Percentiles rank a stretch among this genome's conserved stretches.
Conservation (phyloP, 495 filamentous ascomycete species). For the Aspergillus homomorphus region DNA sequence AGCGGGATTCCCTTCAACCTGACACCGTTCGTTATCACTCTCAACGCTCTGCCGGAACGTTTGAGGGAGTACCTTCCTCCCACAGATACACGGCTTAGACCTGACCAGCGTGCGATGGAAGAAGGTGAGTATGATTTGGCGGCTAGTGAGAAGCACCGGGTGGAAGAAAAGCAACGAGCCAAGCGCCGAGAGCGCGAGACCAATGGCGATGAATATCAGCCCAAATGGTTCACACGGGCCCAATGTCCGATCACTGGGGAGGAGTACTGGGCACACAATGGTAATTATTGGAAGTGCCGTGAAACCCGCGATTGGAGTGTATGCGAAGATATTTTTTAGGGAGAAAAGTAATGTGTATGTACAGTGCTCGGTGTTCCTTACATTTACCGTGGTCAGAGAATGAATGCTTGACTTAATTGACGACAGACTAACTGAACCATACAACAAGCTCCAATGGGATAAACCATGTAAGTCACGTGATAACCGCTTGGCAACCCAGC, state of each 20-base stretch:
- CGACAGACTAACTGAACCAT: too few relatives aligned
- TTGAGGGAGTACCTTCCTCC: slow-evolving; percentile 74
- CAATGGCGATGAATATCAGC: slow-evolving; percentile 74
- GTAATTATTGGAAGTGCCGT: slow-evolving; percentile 75
- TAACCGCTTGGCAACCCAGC: neutral
- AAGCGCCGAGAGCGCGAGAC: slow-evolving; percentile 69
- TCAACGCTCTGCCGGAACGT: slow-evolving; percentile 80
- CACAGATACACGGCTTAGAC: slow-evolving; percentile 85
- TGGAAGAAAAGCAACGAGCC: slow-evolving; percentile 90
- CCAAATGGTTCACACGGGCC: slow-evolving; percentile 78
- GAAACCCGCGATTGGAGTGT: slow-evolving; percentile 50
- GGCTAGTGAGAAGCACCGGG: slow-evolving; percentile 87
- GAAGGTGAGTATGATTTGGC: slow-evolving; percentile 93
- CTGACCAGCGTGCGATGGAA: slow-evolving; percentile 98
- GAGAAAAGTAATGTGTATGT: neutral
- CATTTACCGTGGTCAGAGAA: neutral
- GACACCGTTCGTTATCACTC: slow-evolving; percentile 90
- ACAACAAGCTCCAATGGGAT: neutral
- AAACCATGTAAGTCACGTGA: neutral
- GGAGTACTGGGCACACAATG: slow-evolving; percentile 84
- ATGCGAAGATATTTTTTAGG: slow-evolving; percentile 66
- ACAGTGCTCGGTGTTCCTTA: neutral
- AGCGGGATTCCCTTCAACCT: slow-evolving; percentile 91
- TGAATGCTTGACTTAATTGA: neutral
- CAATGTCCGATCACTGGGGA: slow-evolving; percentile 78